Base-by-base conservation (phyloP, 306 rosid genomes). In the Cajanus cajan region DNA sequence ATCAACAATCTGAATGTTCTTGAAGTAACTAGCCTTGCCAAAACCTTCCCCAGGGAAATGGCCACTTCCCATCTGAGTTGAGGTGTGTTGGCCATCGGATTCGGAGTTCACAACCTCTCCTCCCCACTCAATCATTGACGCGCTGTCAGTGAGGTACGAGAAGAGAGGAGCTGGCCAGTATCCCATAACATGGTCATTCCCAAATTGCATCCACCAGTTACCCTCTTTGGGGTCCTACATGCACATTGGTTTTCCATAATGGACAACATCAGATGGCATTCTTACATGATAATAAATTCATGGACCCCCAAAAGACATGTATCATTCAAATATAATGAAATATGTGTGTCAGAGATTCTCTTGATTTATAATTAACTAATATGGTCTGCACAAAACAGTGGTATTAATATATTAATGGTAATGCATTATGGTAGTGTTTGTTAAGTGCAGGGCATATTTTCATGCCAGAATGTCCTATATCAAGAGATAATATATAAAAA, bases 1-100 rank as follows among this genome's bases (percentile, higher is more conserved):
- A 82, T 86, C 92, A 77, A 88, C 92, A 47, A 77, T 39, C 25
- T 86, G 90, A 66, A 88, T 76, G 77, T 88, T 86, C 55, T 80
- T 84, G 80, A 88, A 84, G 48, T 84, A 88, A 68, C 88, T 82
- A 63, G 90, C 55, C 39, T 86, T 88, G 0, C 90, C 92, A 80
- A 82, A 86, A 47, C 92, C 90, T 79, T 88, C 92, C 1, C 45
- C 85, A 55, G 92, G 82, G 55, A 86, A 88, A 82, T 86, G 92
- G 13, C 92, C 92, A 59, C 92, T 88, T 25, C 92, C 92, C 92
- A 88, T 88, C 61, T 88, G 90, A 12, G 92, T 88, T 43, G 87
- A 47, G 18, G 92, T 88, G 81, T 88, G 92, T 43, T 84, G 88
- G 4, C 92, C 92, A 36, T 77, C 86, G 12, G 87, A 61, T 1